Conservation (phyloP, 177 flowering plant genomes). For the Vitis hybrid region DNA sequence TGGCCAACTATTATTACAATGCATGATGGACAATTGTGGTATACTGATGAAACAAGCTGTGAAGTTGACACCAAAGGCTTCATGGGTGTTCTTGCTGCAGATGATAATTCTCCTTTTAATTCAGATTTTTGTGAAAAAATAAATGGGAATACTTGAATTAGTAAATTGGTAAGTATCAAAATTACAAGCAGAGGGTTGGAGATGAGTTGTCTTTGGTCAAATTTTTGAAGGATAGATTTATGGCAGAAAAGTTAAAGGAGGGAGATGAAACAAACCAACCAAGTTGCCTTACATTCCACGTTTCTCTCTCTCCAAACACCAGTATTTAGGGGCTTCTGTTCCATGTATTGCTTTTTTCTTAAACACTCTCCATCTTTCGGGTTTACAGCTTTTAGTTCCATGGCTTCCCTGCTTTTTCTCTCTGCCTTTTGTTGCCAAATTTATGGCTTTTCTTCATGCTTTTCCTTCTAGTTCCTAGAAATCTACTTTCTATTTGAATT, state of each 20-base stretch:
- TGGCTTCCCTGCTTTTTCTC: conserved; percentile 13
- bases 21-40: conserved; percentile 8
- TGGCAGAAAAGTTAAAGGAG: conserved; percentile 9
- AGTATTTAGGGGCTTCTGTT: conserved; percentile 40
- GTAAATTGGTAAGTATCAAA: neutral
- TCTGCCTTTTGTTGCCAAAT: conserved; percentile 3
- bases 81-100: neutral
- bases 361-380: conserved; percentile 23
- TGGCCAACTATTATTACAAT: neutral
- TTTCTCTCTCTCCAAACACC: conserved; percentile 44
- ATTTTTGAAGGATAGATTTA: neutral
- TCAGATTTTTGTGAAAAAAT: too few species aligned
- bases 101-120: neutral
- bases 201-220: conserved; percentile 21
- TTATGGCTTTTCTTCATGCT: conserved; percentile 5
- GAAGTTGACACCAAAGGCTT: neutral
- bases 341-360: conserved; percentile 23
- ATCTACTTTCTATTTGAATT: conserved; percentile 10
- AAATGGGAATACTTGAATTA: too few species aligned
- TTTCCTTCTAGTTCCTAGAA: conserved; percentile 5
- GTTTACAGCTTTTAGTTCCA: conserved; percentile 15
- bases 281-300: conserved; percentile 61
- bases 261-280: conserved; percentile 30
- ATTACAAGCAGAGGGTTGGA: conserved; percentile 2
- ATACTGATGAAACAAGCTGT: conserved; percentile 5